Base-by-base conservation (phyloP, 1,284 basidiomycete species). In the Rhizopogon parksii region DNA sequence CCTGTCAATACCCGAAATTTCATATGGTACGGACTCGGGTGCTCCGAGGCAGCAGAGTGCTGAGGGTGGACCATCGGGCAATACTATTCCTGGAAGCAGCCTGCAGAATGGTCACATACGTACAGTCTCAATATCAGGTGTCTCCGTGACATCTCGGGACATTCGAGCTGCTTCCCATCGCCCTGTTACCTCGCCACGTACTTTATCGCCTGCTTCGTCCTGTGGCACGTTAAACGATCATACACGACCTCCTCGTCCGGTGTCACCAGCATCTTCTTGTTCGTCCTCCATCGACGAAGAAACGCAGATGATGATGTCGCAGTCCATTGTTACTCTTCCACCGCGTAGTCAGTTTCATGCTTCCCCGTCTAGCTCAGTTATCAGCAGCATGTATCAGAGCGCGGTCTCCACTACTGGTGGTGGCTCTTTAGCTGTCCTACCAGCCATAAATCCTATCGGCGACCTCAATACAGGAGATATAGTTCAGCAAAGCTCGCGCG, bases 331-430 rank as follows among this genome's bases (percentile, higher is more conserved):
- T 5, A 74, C 69, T 39, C 71, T 90, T 36, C 77, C 76, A 51
- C 70, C 72, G 32, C 60, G 70, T 34, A 50, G 66, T 21, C 48
- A 55, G 12, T 78, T 78, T 36, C 56, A 71, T n/a, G 49, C 54
- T 3, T 79, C 76, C n/a, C 72, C 76, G 4, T 58, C 74, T 21
- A 73, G 70, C 42, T 76, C 79, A 46, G 60, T 69, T 45, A 62
- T 70, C 15, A 75, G 74, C 50, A 85, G 78, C 62, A 79, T 90
- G 74, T 90, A 89, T 63, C 76, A 87, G 58, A 90, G 87, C 59
- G 84, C 85, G 2, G 60, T 87, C 24, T 83, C 83, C 12, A 70
- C 68, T n/a, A 54, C 65, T 9, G 57, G 65, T 11, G 40, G 53
- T 21, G 54, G 45, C 19, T 47, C 46, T n/a, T 19, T 4, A 19